Base-by-base conservation (phyloP, 2,329 filamentous ascomycete species). In the Trichoderma atrobrunneum region DNA sequence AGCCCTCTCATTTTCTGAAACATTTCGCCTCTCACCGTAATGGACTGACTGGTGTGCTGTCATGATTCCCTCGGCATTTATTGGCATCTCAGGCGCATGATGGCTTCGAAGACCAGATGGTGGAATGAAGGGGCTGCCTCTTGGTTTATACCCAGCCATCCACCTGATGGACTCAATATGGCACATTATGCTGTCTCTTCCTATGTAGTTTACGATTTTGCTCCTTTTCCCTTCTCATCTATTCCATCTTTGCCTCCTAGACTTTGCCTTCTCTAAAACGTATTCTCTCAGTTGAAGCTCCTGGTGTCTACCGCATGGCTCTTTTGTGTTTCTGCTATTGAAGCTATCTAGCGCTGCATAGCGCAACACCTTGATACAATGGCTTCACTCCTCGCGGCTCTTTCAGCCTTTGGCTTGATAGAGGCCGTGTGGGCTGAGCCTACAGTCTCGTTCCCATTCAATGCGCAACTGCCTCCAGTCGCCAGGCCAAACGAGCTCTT, bases 381-480 rank as follows among this genome's bases (percentile, higher is more conserved):
- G 81, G 76, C 77, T 71, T 76, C 76, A 71, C 76, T 78, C 69
- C 70, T 76, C 70, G 76, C 75, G 70, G 70, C 74, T 73, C 66
- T 78, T 76, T 72, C 75, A 73, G 67, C 76, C 73, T 73, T 82
- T 61, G 72, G 77, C 43, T 73, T 83, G 70, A 51, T 78, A 54
- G 75, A 74, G 32, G 75, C 81, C 39, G 79, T 79, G n/a, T 74
- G 72, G 48, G 80, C 82, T 67, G 77, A 80, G 21, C 87, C 87
- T 12, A 77, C 80, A 28, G 78, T 85, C 62, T 82, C 85, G 61
- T 95, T 95, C 76, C 94, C 94, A 1, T 86, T 97, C 80, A 97
- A 96, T 81, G 90, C 93, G 3, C 94, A 97, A 80, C 87, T 97
- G 1, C 94, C 94, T 36, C 91, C 92, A 4, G 91, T 95, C 68